Evolutionary conservation across 2,329 filamentous ascomycete species (phyloP).

Genomic region (Colletotrichum musae): DNA sequence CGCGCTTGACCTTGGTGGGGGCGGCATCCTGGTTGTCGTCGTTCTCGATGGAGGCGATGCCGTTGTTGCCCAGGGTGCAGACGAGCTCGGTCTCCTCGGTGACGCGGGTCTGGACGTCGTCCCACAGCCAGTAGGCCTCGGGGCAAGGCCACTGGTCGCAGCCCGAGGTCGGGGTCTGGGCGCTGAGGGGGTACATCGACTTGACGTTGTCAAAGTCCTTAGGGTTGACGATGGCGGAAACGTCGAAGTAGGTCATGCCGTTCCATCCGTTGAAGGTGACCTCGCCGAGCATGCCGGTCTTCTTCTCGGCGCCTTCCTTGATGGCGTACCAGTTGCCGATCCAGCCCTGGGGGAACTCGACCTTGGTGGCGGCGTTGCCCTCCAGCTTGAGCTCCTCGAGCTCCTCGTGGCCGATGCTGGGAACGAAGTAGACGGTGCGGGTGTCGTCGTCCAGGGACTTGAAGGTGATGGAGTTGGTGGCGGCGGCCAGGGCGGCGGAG

Average conservation of each 20-base stretch:
- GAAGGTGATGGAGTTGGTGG: slow-evolving; percentile 68
- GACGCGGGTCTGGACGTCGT: slow-evolving; percentile 70
- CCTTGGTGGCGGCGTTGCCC: slow-evolving; percentile 55
- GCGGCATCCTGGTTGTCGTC: slow-evolving; percentile 35
- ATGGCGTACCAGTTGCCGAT: slow-evolving; percentile 67
- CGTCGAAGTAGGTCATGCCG: slow-evolving; percentile 69
- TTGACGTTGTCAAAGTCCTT: slow-evolving; percentile 66
- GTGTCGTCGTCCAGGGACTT: slow-evolving; percentile 67
- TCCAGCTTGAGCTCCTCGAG: slow-evolving; percentile 58
- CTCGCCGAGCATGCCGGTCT: slow-evolving; percentile 68
- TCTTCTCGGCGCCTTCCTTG: slow-evolving; percentile 57
- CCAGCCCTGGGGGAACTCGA: slow-evolving; percentile 61
- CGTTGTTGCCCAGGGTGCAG: slow-evolving; percentile 62
- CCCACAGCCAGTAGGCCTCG: slow-evolving; percentile 67
- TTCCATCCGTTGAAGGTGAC: slow-evolving; percentile 64
- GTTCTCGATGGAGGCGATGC: slow-evolving; percentile 44
- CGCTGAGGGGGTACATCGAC: slow-evolving; percentile 64
- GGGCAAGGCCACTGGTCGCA: slow-evolving; percentile 67
- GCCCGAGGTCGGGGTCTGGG: slow-evolving; percentile 60
- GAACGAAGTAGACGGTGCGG: slow-evolving; percentile 67
- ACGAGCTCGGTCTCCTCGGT: slow-evolving; percentile 64
- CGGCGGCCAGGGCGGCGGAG: slow-evolving; percentile 57
- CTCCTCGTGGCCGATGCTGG: slow-evolving; percentile 54
- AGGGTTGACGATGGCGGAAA: slow-evolving; percentile 70
- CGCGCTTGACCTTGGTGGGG: slow-evolving; percentile 47